These are phyloP conservation scores for Cladorrhinum sp. DNA, from an alignment of 2,329 filamentous ascomycete species.

Conservation along the genomic window DNA sequence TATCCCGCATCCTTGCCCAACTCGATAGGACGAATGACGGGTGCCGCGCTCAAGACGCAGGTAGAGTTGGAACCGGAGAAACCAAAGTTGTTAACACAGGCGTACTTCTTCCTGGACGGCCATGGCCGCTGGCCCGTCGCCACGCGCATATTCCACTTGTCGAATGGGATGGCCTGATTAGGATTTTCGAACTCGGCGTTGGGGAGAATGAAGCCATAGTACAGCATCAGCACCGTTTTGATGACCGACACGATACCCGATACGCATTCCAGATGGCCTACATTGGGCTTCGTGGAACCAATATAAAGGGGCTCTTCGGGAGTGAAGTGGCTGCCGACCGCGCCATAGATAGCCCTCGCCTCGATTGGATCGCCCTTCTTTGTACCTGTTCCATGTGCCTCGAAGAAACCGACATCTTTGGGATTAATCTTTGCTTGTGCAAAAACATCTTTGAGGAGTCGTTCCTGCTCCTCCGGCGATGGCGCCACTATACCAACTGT, in stretches of 20 bases:
- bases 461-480: slow-evolving; percentile 24
- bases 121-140: slow-evolving; percentile 40
- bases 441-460: slow-evolving; percentile 23
- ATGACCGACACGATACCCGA: slow-evolving; percentile 34
- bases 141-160: slow-evolving; percentile 45
- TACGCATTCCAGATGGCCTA: slow-evolving; percentile 36
- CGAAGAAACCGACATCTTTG: slow-evolving; percentile 35
- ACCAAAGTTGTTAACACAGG: slow-evolving; percentile 47
- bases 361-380: slow-evolving; percentile 46
- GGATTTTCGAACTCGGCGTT: slow-evolving; percentile 32
- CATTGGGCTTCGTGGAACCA: slow-evolving; percentile 38
- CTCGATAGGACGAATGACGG: slow-evolving; percentile 33
- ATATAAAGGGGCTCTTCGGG: slow-evolving; percentile 31
- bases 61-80: slow-evolving; percentile 43
- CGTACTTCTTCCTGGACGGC: slow-evolving; percentile 43
- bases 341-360: slow-evolving; percentile 39
- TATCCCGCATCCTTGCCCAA: slow-evolving; percentile 29
- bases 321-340: slow-evolving; percentile 31
- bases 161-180: slow-evolving; percentile 45
- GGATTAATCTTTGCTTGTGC: slow-evolving; percentile 23
- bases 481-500: slow-evolving; percentile 27
- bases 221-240: slow-evolving; percentile 41
- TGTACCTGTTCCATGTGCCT: slow-evolving; percentile 48
- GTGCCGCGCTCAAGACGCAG: slow-evolving; percentile 35
- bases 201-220: slow-evolving; percentile 45